Conservation (phyloP, 495 filamentous ascomycete genomes). For the Aspergillus cavernicola region DNA sequence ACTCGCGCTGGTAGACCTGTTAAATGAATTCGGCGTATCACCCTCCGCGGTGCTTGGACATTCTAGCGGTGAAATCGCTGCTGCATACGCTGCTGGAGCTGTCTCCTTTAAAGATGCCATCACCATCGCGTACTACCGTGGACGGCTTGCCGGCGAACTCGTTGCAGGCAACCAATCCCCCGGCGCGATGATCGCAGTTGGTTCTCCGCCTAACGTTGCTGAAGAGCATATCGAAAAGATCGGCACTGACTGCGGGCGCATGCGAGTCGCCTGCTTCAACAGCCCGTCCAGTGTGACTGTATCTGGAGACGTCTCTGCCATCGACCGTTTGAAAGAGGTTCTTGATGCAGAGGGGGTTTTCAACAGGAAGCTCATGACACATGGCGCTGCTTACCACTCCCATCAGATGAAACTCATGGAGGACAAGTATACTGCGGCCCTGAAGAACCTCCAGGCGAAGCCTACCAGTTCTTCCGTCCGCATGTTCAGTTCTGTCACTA, state of each 20-base stretch:
- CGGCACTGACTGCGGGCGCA: conserved; percentile 5
- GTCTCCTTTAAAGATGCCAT: conserved; percentile 12
- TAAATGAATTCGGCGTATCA: conserved; percentile 19
- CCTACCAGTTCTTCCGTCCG: not conserved
- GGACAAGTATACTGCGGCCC: not conserved
- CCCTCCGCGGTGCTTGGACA: conserved; percentile 51
- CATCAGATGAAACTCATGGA: conserved; percentile 12
- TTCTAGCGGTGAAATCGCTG: conserved; percentile 58
- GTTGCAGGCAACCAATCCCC: conserved; percentile 3
- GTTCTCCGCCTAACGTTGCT: not conserved
- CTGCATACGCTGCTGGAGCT: conserved; percentile 6
- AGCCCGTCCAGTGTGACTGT: conserved; percentile 12
- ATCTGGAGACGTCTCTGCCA: conserved; percentile 3
- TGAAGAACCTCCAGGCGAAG: conserved; percentile 1
- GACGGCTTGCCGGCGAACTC: conserved; percentile 3
- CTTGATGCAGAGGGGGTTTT: conserved; percentile 7
- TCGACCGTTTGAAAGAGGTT: conserved; percentile 3
- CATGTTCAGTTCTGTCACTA: conserved; percentile 12
- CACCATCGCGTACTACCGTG: conserved; percentile 7
- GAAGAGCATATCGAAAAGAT: conserved; percentile 5
- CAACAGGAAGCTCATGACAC: conserved; percentile 12
- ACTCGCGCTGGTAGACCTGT: conserved; percentile 23
- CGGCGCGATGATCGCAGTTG: conserved; percentile 9
- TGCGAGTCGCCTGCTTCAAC: conserved; percentile 13
- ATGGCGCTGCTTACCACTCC: conserved; percentile 9